Base-by-base conservation (phyloP, 768 basidiomycete species). In the Tephrocybe sp. region DNA sequence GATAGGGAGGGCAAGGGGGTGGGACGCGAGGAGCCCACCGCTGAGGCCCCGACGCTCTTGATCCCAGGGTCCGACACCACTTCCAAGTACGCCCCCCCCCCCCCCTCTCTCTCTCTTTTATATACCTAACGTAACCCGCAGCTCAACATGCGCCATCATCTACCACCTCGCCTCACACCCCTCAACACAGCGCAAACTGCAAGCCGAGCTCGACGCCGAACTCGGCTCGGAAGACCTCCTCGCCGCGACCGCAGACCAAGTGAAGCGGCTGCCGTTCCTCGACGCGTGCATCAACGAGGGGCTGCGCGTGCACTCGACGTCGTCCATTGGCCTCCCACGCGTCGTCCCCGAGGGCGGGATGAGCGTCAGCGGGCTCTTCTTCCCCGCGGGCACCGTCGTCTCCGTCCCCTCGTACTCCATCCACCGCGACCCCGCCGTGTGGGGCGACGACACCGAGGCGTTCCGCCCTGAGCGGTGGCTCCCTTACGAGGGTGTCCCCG, bases 391-490 rank as follows among this genome's bases (percentile, higher is more conserved):
- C n/a, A 74, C 88, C 0, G 72, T 91, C 30, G 74, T 93, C 51
- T 87, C 85, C 43, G 89, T 92, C 3, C 91, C 93, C 20, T 86
- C 82, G 42, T 94, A 85, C 67, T 83, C 90, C 2, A 86, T 94
- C 45, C 92, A 96, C 64, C 84, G 90, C 23, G 81, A 91, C 61
- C 60, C 66, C 36, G 60, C 54, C 1, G 75, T 86, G 1, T 95
- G 93, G 93, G 93, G 93, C 5, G 75, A 79, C 4, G 92, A 95
- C 61, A 73, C 79, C 23, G 85, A 88, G 34, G 77, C 58, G 5
- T 95, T 78, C 73, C 70, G 90, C 30, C 93, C 92, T 0, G 93
- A 95, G 60, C 75, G 93, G 24, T 96, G 90, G 90, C 83, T 93
- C 55, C 90, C 90, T 61, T 69, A 76, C 39, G 83, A 89, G 34